Base-by-base conservation (phyloP, 2,329 filamentous ascomycete species). In the Epichloe sp. region DNA sequence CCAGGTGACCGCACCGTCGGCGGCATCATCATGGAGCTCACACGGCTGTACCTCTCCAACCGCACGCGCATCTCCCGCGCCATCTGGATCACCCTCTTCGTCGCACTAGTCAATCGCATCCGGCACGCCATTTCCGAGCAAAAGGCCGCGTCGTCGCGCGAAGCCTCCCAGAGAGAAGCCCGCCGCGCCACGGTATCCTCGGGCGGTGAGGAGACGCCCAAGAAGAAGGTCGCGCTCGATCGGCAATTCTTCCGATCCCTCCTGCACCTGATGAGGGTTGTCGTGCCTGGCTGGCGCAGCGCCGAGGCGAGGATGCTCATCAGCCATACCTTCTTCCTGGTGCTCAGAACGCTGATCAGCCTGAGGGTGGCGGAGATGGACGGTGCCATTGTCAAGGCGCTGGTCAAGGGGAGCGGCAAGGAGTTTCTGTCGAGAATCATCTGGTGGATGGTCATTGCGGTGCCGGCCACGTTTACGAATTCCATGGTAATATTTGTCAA, bases 381-480 rank as follows among this genome's bases (percentile, higher is more conserved):
- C 68, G 93, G 93, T 44, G 83, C 83, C 54, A 80, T 98, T 54
- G 93, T 98, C 53, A 95, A 93, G 70, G 90, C 82, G 56, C 72
- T 98, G 51, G 90, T 98, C 44, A 84, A 89, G 67, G 93, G 93
- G 2, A 93, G 85, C 58, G 93, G 91, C 15, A 87, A 82, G 66
- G 89, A 95, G 57, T 98, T 98, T 58, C 64, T 97, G 60, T 82
- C 83, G 59, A 83, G 88, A 0, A 82, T 98, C 59, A 79, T 94
- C 5, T 96, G 91, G 89, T 98, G 93, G 93, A 98, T 98, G 93
- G 67, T 91, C 51, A 93, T 98, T 57, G 91, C 93, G 26, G 78
- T 98, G 15, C 93, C 93, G 10, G 93, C 93, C 1, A 97, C 93
- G 0, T 96, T 97, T 65, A 98, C 93, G 41, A 98, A 98, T 68